These are phyloP conservation scores for Phytopythium oedochilum DNA, from an alignment of 352 stramenopile genomes.

Conservation along the genomic window DNA sequence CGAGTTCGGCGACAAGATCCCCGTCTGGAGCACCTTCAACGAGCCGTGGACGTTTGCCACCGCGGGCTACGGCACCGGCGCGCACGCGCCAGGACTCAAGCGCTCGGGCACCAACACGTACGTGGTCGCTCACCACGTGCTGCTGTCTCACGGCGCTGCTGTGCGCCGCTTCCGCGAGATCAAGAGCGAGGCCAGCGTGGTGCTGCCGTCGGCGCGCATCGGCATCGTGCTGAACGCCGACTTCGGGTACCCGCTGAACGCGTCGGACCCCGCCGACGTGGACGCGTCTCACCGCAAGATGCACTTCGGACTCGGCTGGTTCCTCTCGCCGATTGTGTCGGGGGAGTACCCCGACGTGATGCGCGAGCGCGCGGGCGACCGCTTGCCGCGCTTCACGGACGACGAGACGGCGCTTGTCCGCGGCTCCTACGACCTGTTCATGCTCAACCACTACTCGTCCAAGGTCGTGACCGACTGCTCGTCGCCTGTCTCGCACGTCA, in stretches of 20 bases:
- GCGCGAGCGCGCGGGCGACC: constrained; percentile 65
- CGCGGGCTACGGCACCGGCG: constrained; percentile 82
- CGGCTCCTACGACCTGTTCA: constrained; percentile 90
- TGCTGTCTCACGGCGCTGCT: constrained; percentile 87
- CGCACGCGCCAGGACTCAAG: constrained; percentile 29
- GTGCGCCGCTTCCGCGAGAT: constrained; percentile 82
- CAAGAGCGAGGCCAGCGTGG: constrained; percentile 29
- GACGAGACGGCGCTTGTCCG: constrained; percentile 65
- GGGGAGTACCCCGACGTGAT: constrained; percentile 92
- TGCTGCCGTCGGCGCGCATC: constrained; percentile 25
- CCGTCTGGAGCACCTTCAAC: constrained; percentile 94
- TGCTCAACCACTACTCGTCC: constrained; percentile 93
- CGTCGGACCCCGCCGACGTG: constrained; percentile 31
- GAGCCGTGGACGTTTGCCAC: constrained; percentile 87
- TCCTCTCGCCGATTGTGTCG: constrained; percentile 83
- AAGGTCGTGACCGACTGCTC: constrained; percentile 51
- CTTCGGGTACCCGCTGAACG: constrained; percentile 69
- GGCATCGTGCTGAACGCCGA: constrained; percentile 90
- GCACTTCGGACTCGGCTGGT: constrained; percentile 90
- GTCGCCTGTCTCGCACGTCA: constrained; percentile 20
- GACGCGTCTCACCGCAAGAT: constrained; percentile 79
- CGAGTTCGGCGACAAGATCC: constrained; percentile 88
- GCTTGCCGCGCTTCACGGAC: constrained; percentile 84
- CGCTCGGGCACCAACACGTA: constrained; percentile 48
- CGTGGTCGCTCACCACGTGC: constrained; percentile 78